phyloP scores from a whole-genome alignment of 225 moss, liverwort and hornwort species.

The Asterella californica region DNA sequence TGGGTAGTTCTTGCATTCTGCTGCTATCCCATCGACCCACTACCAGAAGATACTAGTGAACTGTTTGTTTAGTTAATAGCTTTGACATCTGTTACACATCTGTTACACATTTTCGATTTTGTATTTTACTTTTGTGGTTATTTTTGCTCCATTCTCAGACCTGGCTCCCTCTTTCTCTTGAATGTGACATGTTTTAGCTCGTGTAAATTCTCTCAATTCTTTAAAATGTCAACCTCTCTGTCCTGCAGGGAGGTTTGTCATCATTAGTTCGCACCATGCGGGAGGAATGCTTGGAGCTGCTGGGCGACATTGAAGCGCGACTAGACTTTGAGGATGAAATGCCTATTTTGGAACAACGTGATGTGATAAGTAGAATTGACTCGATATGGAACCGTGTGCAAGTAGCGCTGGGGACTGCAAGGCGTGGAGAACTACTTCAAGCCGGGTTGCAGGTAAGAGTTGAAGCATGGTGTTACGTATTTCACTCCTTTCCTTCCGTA shows the following conservation, averaged over 20 bases:
- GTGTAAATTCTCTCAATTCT: no score
- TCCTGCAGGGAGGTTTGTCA: slow-evolving; percentile 78
- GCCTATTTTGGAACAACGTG: slow-evolving; percentile 65
- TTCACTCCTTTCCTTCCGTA: background rate
- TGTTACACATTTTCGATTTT: no score
- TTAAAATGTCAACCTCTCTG: slow-evolving; percentile 1
- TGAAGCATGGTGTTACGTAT: background rate
- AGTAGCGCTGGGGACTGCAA: slow-evolving; percentile 75
- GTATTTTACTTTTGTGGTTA: no score
- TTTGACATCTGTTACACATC: no score
- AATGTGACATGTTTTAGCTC: no score
- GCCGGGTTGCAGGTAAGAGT: slow-evolving; percentile 73
- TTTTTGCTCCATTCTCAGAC: no score
- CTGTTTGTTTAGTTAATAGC: no score
- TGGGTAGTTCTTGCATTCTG: no score
- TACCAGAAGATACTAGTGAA: no score
- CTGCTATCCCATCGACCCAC: no score
- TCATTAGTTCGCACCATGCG: slow-evolving; percentile 66
- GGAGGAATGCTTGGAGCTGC: slow-evolving; percentile 78
- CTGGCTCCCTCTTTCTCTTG: no score
- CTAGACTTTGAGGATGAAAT: slow-evolving; percentile 98
- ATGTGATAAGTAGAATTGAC: slow-evolving; percentile 53
- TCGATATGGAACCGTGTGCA: slow-evolving; percentile 67
- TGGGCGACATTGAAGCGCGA: slow-evolving; percentile 94
- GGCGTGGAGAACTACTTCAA: slow-evolving; percentile 75